phyloP scores from a whole-genome alignment of 805 yeast species.

The Grigorovia humatica region DNA sequence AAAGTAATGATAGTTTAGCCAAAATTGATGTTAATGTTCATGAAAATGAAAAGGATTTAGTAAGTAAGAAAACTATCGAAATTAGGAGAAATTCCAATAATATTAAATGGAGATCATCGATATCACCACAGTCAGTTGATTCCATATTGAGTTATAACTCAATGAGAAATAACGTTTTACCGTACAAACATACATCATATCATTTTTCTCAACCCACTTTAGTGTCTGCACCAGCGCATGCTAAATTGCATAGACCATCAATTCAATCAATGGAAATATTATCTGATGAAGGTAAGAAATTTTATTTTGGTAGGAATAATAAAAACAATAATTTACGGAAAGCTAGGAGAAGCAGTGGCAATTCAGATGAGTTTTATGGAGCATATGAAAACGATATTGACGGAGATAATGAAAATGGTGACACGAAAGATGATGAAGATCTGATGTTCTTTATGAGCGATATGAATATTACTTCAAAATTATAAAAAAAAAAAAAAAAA shows the following conservation, averaged over 20 bases:
- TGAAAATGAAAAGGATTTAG: not conserved
- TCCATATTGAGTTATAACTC: constrained; percentile 16
- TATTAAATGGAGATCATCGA: constrained; percentile 4
- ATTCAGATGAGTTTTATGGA: constrained; percentile 13
- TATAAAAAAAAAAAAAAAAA: not conserved
- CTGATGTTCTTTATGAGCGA: constrained; percentile 65
- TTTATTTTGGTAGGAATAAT: not conserved
- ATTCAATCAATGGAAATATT: constrained; percentile 13
- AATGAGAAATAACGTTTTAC: constrained; percentile 13
- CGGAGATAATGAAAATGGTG: constrained; percentile 21
- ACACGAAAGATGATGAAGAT: constrained; percentile 52
- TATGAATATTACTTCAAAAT: constrained; percentile 39
- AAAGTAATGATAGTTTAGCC: not conserved
- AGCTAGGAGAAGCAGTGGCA: not conserved
- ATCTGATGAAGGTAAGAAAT: constrained; percentile 5
- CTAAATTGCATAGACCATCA: constrained; percentile 24
- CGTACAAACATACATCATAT: constrained; percentile 17
- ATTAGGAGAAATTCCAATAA: not conserved
- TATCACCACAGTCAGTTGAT: constrained; percentile 22
- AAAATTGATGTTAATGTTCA: not conserved
- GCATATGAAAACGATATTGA: constrained; percentile 22
- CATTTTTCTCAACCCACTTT: constrained; percentile 26
- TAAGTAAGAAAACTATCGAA: constrained; percentile 1
- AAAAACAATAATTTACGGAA: not conserved
- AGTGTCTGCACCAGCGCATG: constrained; percentile 26